Conservation (phyloP, 2,329 filamentous ascomycete genomes). For the Salinomyces thailandicus region DNA sequence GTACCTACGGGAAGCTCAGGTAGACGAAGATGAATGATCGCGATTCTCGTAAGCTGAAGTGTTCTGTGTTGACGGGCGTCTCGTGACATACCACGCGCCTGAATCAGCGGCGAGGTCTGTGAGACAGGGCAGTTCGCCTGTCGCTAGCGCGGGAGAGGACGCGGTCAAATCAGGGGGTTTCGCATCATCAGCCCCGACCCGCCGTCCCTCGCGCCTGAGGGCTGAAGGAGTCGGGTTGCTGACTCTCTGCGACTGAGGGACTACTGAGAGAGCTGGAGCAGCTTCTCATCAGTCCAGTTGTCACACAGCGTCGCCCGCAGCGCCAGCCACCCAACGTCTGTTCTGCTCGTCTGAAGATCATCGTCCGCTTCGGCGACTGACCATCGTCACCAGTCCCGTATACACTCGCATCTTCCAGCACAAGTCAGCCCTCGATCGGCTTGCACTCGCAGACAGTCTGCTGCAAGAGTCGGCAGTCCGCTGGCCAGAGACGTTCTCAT, state of each 20-base stretch:
- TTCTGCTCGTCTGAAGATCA: neutral
- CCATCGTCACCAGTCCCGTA: neutral
- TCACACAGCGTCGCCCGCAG: slow-evolving; percentile 1
- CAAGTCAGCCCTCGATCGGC: neutral
- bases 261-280: neutral
- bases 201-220: neutral
- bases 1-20: no score
- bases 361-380: neutral
- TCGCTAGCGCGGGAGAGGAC: neutral
- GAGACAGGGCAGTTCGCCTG: neutral
- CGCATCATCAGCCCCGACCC: neutral
- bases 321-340: slow-evolving; percentile 2
- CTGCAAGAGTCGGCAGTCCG: neutral
- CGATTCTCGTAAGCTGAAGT: no score
- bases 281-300: neutral
- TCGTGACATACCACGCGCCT: no score
- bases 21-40: no score
- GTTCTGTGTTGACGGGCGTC: no score
- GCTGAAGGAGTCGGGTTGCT: no score
- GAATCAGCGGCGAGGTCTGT: no score
- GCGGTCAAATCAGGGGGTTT: neutral
- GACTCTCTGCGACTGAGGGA: no score
- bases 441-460: neutral
- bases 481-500: no score
- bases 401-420: no score